A percentile compares a stretch with the other conserved stretches of the same genome.
Evolutionary conservation across 2,329 filamentous ascomycete species (phyloP).

Genomic region (Ophiostoma sp.): DNA sequence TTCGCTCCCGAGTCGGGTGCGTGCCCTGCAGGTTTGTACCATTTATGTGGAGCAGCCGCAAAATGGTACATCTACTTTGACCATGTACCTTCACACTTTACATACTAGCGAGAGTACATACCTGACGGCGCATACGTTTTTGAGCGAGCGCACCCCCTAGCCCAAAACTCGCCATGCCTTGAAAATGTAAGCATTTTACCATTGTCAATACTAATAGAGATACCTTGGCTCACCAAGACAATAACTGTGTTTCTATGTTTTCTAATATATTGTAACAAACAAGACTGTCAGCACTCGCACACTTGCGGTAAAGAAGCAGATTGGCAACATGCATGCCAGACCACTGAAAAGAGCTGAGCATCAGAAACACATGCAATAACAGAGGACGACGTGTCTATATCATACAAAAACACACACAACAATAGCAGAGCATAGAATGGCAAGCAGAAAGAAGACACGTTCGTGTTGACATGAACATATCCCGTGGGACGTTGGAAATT

Average conservation of each 20-base stretch:
- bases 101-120: not conserved
- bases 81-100: not conserved
- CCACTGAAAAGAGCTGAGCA: too few relatives aligned
- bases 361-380: not conserved
- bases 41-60: not conserved
- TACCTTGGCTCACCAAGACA: too few relatives aligned
- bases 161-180: not conserved
- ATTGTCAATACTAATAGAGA: not conserved
- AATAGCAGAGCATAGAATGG: not conserved
- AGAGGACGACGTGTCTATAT: not conserved
- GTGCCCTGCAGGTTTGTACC: not conserved
- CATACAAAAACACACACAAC: not conserved
- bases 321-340: too few relatives aligned
- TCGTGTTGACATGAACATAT: not conserved
- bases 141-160: not conserved
- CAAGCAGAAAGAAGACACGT: not conserved
- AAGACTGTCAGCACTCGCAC: too few relatives aligned
- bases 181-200: not conserved
- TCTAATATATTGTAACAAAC: too few relatives aligned
- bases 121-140: not conserved
- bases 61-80: not conserved
- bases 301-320: too few relatives aligned
- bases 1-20: slow-evolving; percentile 22
- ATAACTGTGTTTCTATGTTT: too few relatives aligned
- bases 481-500: not conserved